Evolutionary conservation across 352 stramenopile genomes (phyloP).

Genomic region (Pythium rishiriense): DNA sequence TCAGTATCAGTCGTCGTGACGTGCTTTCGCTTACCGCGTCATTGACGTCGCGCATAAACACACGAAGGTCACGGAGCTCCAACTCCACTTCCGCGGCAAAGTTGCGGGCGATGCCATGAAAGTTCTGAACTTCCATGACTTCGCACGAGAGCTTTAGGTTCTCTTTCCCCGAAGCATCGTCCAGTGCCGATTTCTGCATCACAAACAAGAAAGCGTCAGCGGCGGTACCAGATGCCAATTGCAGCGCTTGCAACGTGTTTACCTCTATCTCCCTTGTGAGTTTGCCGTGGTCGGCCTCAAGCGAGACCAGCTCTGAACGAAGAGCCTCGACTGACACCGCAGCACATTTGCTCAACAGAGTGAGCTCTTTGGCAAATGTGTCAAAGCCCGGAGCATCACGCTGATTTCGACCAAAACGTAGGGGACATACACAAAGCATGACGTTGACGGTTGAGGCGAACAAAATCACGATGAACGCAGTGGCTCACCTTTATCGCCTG

Average conservation of each 20-base stretch:
- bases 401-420: background rate
- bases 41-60: background rate
- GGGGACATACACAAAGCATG: background rate
- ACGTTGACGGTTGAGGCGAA: too few relatives aligned
- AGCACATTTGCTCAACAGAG: background rate
- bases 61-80: background rate
- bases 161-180: background rate
- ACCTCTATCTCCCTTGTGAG: background rate
- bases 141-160: background rate
- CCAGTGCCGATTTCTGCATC: background rate
- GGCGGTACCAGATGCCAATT: too few relatives aligned
- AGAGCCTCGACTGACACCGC: constrained; percentile 3
- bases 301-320: constrained; percentile 1
- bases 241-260: background rate
- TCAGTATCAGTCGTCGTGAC: background rate
- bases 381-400: background rate
- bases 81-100: constrained; percentile 13
- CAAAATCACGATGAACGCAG: too few relatives aligned
- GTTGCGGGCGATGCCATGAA: background rate
- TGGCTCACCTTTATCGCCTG: constrained; percentile 2
- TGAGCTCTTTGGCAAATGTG: background rate
- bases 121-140: background rate
- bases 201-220: background rate
- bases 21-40: background rate
- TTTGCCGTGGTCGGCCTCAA: background rate